Percentiles rank a stretch among this genome's conserved stretches.
Conservation (phyloP, 192 early-diverging fungal genomes). For the Linnemannia elongata region DNA sequence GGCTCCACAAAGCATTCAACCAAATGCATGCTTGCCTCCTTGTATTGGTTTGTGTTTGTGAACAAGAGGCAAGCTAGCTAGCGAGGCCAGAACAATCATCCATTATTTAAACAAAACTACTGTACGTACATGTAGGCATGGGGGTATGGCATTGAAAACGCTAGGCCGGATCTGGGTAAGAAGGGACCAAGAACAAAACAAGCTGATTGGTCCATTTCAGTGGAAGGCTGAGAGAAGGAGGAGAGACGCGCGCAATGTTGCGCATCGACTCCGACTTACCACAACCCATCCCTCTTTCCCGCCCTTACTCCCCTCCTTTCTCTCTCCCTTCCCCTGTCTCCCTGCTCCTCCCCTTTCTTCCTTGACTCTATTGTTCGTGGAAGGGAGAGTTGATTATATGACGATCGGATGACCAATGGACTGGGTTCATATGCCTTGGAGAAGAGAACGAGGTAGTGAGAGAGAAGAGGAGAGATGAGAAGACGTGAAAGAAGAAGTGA, state of each 20-base stretch:
- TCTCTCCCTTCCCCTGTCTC: neutral
- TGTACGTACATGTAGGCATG: neutral
- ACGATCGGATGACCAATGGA: neutral
- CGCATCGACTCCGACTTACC: neutral
- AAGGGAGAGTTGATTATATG: neutral
- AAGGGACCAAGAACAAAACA: too few species aligned
- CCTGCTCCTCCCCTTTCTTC: too few species aligned
- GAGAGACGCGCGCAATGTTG: neutral
- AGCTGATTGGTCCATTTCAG: constrained; percentile 1
- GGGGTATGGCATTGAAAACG: neutral
- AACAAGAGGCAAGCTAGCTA: too few species aligned
- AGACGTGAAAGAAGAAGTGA: too few species aligned
- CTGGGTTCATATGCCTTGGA: too few species aligned
- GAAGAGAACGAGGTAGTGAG: too few species aligned
- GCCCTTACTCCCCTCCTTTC: neutral
- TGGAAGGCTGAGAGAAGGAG: neutral
- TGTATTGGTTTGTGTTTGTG: too few species aligned
- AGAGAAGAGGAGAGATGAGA: too few species aligned
- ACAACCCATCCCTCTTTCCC: neutral
- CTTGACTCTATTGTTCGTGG: neutral
- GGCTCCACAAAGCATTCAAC: too few species aligned
- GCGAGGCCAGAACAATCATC: too few species aligned
- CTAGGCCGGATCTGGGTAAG: neutral
- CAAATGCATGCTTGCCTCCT: too few species aligned
- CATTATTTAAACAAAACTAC: neutral